Percentiles rank a stretch among this genome's conserved stretches.
These are phyloP conservation scores for Pleurotus salmoneostramineus DNA, from an alignment of 768 basidiomycete genomes.

Conservation along the genomic window DNA sequence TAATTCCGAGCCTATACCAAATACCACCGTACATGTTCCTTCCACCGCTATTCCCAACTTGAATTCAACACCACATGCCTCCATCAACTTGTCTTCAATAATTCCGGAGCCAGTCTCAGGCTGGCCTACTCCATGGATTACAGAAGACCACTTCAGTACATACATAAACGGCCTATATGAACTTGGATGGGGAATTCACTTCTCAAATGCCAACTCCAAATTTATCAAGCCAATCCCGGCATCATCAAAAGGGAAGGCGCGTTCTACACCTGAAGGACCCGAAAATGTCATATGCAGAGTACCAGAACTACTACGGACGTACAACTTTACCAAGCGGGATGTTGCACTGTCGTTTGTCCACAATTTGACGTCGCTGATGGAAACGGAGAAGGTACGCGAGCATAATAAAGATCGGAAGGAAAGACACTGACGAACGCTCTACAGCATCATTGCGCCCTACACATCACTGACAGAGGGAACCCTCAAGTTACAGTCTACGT, in stretches of 20 bases:
- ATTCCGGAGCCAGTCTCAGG: background rate
- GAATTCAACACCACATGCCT: too few species aligned
- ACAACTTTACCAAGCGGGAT: background rate
- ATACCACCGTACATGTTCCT: too few species aligned
- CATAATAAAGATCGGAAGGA: background rate
- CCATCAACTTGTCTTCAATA: too few species aligned
- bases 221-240: background rate
- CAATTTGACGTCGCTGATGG: background rate
- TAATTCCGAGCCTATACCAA: too few species aligned
- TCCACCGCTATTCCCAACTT: too few species aligned
- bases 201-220: background rate
- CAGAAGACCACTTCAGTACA: background rate
- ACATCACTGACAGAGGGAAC: background rate
- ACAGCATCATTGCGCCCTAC: slow-evolving; percentile 1
- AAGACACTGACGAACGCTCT: background rate
- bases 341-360: background rate
- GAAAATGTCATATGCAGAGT: background rate
- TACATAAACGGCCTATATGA: background rate
- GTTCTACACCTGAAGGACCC: background rate
- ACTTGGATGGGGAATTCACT: background rate
- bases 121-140: slow-evolving; percentile 4
- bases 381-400: background rate
- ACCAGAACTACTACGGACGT: background rate
- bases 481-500: slow-evolving; percentile 1
- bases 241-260: background rate